These are phyloP conservation scores for Leonotis leonurus DNA, from an alignment of 257 asterid genomes.

Conservation along the genomic window DNA sequence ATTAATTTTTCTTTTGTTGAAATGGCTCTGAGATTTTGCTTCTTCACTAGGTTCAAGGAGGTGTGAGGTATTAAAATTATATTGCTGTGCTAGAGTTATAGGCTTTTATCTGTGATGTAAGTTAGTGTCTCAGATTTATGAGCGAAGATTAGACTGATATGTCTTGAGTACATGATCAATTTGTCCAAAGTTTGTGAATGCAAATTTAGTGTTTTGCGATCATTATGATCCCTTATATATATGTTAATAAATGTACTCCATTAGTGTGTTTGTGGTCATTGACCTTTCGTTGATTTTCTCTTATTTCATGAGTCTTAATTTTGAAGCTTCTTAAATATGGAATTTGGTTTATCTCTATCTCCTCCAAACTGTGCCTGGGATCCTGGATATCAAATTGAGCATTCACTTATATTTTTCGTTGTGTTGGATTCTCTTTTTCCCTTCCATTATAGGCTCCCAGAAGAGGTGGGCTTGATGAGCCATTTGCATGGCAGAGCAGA, in stretches of 20 bases:
- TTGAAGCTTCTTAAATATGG: no score
- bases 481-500: constrained; percentile 97
- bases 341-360: no score
- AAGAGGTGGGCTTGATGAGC: constrained; percentile 81
- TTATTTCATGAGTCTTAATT: no score
- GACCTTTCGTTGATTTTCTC: no score
- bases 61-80: background rate
- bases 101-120: background rate
- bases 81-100: background rate
- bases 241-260: background rate
- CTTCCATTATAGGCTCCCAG: constrained; percentile 60
- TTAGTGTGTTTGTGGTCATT: background rate
- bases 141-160: no score
- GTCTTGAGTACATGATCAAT: no score
- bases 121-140: no score
- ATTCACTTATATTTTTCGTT: background rate
- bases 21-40: background rate
- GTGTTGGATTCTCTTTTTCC: constrained; percentile 8
- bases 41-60: background rate
- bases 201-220: background rate
- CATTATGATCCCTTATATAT: no score
- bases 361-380: background rate
- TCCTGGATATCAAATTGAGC: background rate
- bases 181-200: background rate
- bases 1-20: background rate